These are phyloP conservation scores for Coffea humblotiana DNA, from an alignment of 305 asterid genomes.

Conservation along the genomic window DNA sequence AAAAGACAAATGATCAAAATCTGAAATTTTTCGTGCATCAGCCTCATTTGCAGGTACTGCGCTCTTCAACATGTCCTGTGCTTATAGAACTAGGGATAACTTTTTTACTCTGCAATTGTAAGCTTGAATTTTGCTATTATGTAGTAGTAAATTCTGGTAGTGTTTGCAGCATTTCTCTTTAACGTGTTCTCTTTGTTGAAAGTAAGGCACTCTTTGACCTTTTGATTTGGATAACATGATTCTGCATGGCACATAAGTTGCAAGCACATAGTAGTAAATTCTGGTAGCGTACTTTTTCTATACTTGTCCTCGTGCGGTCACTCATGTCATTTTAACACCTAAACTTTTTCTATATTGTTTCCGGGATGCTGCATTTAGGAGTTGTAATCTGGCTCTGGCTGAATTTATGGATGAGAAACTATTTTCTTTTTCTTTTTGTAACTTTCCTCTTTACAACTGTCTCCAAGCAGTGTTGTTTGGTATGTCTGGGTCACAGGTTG, in stretches of 20 bases:
- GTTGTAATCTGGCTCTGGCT: background rate
- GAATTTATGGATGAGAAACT: too few relatives aligned
- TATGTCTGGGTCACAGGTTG: background rate
- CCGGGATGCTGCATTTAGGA: background rate
- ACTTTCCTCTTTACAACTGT: background rate
- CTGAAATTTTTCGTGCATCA: background rate
- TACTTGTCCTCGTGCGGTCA: background rate
- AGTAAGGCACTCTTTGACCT: background rate
- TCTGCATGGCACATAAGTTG: background rate
- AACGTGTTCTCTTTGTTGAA: background rate
- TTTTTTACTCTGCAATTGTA: background rate
- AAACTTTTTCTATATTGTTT: too few relatives aligned
- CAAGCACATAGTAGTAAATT: too few relatives aligned
- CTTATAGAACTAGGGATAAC: background rate
- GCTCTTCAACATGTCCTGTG: background rate
- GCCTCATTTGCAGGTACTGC: background rate
- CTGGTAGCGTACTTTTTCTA: background rate
- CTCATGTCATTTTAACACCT: background rate
- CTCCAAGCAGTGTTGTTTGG: background rate
- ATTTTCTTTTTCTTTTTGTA: background rate
- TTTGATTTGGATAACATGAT: background rate
- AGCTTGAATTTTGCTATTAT: background rate
- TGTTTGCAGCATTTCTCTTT: background rate
- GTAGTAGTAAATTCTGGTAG: background rate
- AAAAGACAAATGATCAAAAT: background rate